These are phyloP conservation scores for Carex cristatella DNA, from an alignment of 176 grass and related monocot species.

Conservation along the genomic window DNA sequence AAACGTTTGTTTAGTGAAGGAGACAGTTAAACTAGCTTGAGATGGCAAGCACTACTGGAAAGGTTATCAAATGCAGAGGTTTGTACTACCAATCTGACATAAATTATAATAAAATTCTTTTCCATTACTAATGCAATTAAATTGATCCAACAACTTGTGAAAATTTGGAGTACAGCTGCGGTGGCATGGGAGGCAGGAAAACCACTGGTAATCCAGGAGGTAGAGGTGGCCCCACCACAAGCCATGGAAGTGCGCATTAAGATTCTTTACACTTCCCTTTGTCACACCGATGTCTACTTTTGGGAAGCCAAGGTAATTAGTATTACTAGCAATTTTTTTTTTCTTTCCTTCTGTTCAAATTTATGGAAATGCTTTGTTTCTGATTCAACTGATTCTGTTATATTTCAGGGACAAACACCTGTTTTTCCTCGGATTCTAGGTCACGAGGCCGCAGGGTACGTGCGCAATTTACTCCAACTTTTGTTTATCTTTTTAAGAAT, in stretches of 20 bases:
- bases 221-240: constrained; percentile 76
- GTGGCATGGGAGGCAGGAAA: constrained; percentile 83
- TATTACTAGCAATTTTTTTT: background rate
- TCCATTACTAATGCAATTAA: background rate
- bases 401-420: constrained; percentile 57
- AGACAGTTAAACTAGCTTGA: background rate
- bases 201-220: constrained; percentile 62
- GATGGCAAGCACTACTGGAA: constrained; percentile 54
- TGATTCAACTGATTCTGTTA: constrained; percentile 27
- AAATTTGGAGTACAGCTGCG: constrained; percentile 38
- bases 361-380: background rate
- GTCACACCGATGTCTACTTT: constrained; percentile 87
- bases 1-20: background rate
- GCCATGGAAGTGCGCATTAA: constrained; percentile 78
- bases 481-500: background rate
- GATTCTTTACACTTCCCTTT: constrained; percentile 70
- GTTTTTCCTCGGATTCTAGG: constrained; percentile 82
- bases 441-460: constrained; percentile 84
- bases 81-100: background rate
- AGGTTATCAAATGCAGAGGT: constrained; percentile 86
- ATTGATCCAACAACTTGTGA: background rate
- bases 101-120: too few relatives aligned
- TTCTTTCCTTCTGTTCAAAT: background rate
- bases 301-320: constrained; percentile 79
- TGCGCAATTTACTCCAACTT: background rate